phyloP scores from a whole-genome alignment of 2,329 filamentous ascomycete species.

The Neonectria neomacrospora region DNA sequence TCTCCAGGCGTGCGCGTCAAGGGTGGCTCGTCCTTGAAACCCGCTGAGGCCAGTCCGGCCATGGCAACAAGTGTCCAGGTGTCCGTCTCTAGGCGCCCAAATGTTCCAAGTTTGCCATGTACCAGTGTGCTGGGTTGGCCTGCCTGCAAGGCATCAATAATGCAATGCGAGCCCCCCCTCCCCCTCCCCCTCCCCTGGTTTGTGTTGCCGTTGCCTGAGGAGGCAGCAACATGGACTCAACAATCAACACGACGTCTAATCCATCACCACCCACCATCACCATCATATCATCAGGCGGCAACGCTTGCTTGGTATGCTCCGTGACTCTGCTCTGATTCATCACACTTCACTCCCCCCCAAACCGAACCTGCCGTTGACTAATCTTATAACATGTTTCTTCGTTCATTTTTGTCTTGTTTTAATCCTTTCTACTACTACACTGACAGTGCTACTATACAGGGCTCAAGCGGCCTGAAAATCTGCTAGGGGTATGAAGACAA shows the following conservation, averaged over 20 bases:
- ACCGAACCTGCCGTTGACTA: constrained; percentile 5
- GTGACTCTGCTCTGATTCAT: background rate
- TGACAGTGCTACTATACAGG: constrained; percentile 51
- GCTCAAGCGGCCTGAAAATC: constrained; percentile 46
- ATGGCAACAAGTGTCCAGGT: background rate
- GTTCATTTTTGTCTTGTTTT: constrained; percentile 37
- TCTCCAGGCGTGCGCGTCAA: constrained; percentile 35
- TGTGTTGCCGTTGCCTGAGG: background rate
- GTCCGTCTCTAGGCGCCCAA: background rate
- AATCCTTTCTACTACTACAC: constrained; percentile 46
- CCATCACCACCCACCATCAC: constrained; percentile 12
- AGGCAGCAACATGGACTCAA: background rate
- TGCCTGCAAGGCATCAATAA: constrained; percentile 19
- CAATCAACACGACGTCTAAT: background rate
- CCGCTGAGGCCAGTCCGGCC: background rate
- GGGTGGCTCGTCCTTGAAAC: constrained; percentile 25
- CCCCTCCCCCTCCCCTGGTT: no score
- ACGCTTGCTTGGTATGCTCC: constrained; percentile 2
- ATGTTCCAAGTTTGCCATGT: background rate
- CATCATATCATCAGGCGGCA: constrained; percentile 24
- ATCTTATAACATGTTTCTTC: constrained; percentile 29
- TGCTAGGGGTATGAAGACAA: constrained; percentile 46
- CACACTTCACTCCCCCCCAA: background rate
- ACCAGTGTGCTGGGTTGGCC: background rate
- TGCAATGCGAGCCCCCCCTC: constrained; percentile 1